Percentiles rank a stretch among this genome's conserved stretches.
Conservation (phyloP, 129 eudicot species). For the Saussurea involucrata region DNA sequence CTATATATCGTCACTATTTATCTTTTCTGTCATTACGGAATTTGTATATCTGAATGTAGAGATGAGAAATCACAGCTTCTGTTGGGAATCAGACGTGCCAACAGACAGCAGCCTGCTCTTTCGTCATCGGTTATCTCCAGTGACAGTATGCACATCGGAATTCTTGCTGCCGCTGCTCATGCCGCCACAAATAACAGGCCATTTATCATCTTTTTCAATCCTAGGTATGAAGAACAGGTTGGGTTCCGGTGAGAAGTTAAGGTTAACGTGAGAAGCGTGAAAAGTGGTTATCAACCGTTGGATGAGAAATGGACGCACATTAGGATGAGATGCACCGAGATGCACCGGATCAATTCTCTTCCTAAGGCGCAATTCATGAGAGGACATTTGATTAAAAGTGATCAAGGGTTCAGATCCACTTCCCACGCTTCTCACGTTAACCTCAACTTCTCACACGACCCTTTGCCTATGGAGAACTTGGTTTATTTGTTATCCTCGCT, state of each 20-base stretch:
- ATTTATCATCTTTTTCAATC: constrained; percentile 86
- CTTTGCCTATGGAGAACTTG: background rate
- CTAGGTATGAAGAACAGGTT: no score
- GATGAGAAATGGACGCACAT: no score
- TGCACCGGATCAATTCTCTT: no score
- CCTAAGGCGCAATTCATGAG: no score
- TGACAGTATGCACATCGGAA: constrained; percentile 97
- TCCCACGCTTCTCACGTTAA: no score
- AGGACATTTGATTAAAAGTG: no score
- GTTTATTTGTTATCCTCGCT: background rate
- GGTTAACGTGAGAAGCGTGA: no score
- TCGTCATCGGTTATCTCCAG: constrained; percentile 95
- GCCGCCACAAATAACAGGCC: constrained; percentile 97
- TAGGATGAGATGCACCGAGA: no score
- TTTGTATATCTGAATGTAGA: constrained; percentile 37
- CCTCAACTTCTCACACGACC: no score
- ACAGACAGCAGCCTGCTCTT: constrained; percentile 87
- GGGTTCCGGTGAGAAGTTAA: no score
- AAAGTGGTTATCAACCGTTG: no score
- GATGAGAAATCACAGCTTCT: constrained; percentile 91
- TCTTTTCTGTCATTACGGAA: background rate
- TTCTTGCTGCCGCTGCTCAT: constrained; percentile 98
- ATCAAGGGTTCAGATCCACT: no score
- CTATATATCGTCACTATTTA: background rate
- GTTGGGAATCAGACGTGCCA: constrained; percentile 76